Conservation (phyloP, 441 rosid genomes). For the Isatis lusitanica region DNA sequence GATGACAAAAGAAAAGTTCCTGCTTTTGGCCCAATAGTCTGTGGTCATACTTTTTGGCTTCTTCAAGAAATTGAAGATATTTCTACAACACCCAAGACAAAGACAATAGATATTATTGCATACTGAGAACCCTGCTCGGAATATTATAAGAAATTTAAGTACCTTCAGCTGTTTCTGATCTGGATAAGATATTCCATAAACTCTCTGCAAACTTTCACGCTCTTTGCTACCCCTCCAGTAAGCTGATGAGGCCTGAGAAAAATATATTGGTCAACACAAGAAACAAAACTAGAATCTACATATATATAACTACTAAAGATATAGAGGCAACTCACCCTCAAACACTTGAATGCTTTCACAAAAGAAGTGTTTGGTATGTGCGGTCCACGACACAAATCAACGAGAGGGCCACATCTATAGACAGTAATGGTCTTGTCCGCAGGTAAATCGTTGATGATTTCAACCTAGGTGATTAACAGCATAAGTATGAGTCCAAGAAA, state of each 20-base stretch:
- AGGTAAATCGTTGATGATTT: slow-evolving; percentile 85
- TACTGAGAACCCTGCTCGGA: not conserved
- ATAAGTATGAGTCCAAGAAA: slow-evolving; percentile 22
- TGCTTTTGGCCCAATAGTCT: slow-evolving; percentile 85
- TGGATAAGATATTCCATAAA: slow-evolving; percentile 95
- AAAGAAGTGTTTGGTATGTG: slow-evolving; percentile 97
- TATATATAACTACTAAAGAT: not conserved
- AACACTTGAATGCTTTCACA: slow-evolving; percentile 89
- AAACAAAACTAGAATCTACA: slow-evolving; percentile 18
- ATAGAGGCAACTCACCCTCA: slow-evolving; percentile 59
- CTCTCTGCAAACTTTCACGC: slow-evolving; percentile 96
- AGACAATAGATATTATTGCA: not conserved
- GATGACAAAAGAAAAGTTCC: slow-evolving; percentile 94
- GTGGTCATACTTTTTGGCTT: slow-evolving; percentile 94
- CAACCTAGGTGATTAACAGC: slow-evolving; percentile 56
- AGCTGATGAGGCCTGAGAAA: slow-evolving; percentile 89
- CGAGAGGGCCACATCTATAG: slow-evolving; percentile 94
- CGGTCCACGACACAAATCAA: slow-evolving; percentile 97
- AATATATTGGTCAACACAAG: slow-evolving; percentile 16
- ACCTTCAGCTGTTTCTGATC: slow-evolving; percentile 90
- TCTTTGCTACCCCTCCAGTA: slow-evolving; percentile 92
- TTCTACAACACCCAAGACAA: slow-evolving; percentile 50
- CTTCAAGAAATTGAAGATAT: slow-evolving; percentile 68
- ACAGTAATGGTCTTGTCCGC: slow-evolving; percentile 90
- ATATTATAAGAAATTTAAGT: slow-evolving; percentile 5